Percentiles rank a stretch among this genome's conserved stretches.
These are phyloP conservation scores for Globisporangium irregulare DNA, from an alignment of 352 stramenopile species.

Conservation along the genomic window DNA sequence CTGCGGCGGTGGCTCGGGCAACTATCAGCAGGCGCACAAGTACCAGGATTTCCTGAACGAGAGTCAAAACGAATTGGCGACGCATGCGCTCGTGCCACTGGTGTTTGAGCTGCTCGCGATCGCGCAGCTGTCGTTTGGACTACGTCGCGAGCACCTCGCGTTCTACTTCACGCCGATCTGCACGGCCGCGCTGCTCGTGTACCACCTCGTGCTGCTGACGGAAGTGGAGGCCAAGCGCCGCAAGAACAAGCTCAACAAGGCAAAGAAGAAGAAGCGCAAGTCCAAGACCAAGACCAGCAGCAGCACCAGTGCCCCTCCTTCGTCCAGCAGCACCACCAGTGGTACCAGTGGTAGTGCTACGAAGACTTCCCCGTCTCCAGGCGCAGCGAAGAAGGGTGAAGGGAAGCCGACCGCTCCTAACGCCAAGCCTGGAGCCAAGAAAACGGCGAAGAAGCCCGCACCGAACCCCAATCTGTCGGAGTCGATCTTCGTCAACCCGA, in stretches of 20 bases:
- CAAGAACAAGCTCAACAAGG: slow-evolving; percentile 55
- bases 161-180: slow-evolving; percentile 49
- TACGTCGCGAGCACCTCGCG: slow-evolving; percentile 47
- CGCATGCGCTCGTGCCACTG: slow-evolving; percentile 58
- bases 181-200: slow-evolving; percentile 43
- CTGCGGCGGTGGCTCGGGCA: slow-evolving; percentile 75
- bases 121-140: slow-evolving; percentile 40
- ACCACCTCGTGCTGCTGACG: slow-evolving; percentile 50
- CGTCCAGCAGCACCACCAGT: neutral
- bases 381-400: neutral
- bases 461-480: slow-evolving; percentile 20
- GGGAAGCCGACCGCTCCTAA: neutral
- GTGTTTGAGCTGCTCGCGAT: slow-evolving; percentile 43
- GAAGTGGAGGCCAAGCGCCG: slow-evolving; percentile 50
- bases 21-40: slow-evolving; percentile 67
- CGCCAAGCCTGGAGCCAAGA: slow-evolving; percentile 10
- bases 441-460: slow-evolving; percentile 28
- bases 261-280: slow-evolving; percentile 62
- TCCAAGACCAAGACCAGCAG: slow-evolving; percentile 21
- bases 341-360: neutral
- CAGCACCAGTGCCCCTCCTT: neutral
- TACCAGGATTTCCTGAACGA: slow-evolving; percentile 73
- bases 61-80: slow-evolving; percentile 49
- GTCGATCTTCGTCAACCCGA: slow-evolving; percentile 21
- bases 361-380: neutral